These are phyloP conservation scores for Leccinum angustisporum DNA, from an alignment of 1,284 basidiomycete genomes.

Conservation along the genomic window DNA sequence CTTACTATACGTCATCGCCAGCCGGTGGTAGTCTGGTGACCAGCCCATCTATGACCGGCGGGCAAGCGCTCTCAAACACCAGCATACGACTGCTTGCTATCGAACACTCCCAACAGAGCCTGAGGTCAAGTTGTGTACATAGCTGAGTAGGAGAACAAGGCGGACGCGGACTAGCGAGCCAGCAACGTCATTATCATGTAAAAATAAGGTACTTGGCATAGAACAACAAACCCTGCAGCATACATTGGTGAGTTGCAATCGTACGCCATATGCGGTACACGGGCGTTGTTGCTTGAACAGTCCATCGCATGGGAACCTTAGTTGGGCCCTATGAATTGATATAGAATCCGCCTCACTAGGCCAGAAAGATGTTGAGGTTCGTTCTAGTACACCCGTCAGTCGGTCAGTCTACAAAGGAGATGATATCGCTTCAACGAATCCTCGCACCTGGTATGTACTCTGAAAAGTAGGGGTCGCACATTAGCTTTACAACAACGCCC, in stretches of 20 bases:
- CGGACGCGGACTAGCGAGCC: not conserved
- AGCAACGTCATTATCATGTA: not conserved
- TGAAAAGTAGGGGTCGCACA: conserved; percentile 18
- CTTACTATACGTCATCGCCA: not conserved
- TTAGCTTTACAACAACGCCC: conserved; percentile 7
- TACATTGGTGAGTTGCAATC: not conserved
- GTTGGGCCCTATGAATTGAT: conserved; percentile 91
- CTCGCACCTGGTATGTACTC: conserved; percentile 51
- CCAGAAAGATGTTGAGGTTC: conserved; percentile 88
- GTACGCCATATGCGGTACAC: not conserved
- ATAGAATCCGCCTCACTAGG: conserved; percentile 82
- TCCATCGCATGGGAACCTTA: conserved; percentile 28
- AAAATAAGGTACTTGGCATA: not conserved
- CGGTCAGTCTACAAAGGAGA: not conserved
- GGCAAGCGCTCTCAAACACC: not conserved
- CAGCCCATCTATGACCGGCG: not conserved
- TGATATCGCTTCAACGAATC: not conserved
- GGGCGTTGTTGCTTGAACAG: not conserved
- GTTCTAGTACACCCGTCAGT: conserved; percentile 53
- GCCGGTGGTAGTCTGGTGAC: not conserved
- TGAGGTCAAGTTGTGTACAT: too few species aligned
- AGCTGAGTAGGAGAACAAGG: not conserved
- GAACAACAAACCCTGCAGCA: not conserved
- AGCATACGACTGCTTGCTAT: too few species aligned
- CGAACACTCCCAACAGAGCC: not conserved